Base-by-base conservation (phyloP, 2,329 filamentous ascomycete species). In the Neofusicoccum sp. region DNA sequence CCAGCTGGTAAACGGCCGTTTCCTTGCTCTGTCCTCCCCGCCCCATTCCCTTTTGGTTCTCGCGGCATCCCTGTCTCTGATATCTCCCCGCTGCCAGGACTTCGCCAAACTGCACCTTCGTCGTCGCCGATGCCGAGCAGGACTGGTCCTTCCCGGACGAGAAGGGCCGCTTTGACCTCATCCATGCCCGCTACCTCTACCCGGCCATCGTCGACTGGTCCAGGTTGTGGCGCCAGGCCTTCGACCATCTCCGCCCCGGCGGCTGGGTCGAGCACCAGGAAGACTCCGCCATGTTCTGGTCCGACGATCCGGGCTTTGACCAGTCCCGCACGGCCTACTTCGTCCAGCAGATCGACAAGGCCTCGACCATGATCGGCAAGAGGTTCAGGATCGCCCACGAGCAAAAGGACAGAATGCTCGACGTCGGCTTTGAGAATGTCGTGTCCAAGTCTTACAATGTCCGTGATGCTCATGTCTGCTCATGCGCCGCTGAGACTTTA, bases 141-240 rank as follows among this genome's bases (percentile, higher is more conserved):
- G 78, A 83, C 8, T 89, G 86, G 86, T 71, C 79, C 40, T 84
- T 57, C 14, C 73, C 76, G 6, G 24, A 30, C 12, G 70, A 79
- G 30, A 12, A 7, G 6, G 70, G 79, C 30, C 70, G 70, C 6
- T 86, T 84, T 66, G 85, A 88, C 68, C 81, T 82, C 65, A 81
- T 88, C 77, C 78, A 83, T 78, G 69, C 79, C 68, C 68, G 81
- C 65, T 67, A 81, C 75, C 76, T 84, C 78, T 68, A 79, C 64
- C 79, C 79, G 33, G 79, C 80, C n/a, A 77, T 89, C 47, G 75
- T 78, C 14, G 76, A 88, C 66, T 86, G 85, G 71, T 70, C 71
- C 2, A 73, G 74, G 11, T 74, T 87, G 61, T 70, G 85, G 20
- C 70, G 77, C 30, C 77, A 80, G 60, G 64, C 66, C 30, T 69